Evolutionary conservation across 1,139 yeast species (phyloP), one percentile per base, ranked within the genome.

Genomic region (Sugiyamaella novakii): DNA sequence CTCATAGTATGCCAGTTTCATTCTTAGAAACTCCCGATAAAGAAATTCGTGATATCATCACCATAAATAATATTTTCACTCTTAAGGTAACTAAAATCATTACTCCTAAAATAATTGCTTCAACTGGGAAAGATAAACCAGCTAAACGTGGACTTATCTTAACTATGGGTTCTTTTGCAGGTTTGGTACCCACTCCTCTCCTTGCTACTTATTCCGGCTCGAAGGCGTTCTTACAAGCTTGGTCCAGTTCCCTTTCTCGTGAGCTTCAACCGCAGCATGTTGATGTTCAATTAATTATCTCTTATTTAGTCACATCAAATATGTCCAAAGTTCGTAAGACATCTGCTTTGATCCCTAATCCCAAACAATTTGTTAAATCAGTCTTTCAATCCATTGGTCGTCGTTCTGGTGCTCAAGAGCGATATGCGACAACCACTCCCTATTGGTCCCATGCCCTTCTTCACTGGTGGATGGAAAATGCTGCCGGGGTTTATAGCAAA

Each of bases 121-220:
- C 47, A 7, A 37, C 41, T 17, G 37, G 44, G 18, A 42, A 42
- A 67, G 38, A 14, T 17, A 31, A 74, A n/a, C 78, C 84, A 38
- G 78, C 80, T 29, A 41, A 64, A 51, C 58, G 64, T 15, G 96
- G 96, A 34, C 78, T 92, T 62, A 79, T 94, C 53, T 73, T 92
- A 62, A 89, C 95, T 35, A 88, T 92, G 97, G 97, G 98, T 31
- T 91, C 98, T 1, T 92, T 92, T 65, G 96, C 96, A 47, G 99
- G 98, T 1, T 76, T 89, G 57, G 76, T 87, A 46, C 98, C 98
- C 49, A 85, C 96, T 14, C 97, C 98, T 18, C 77, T 82, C 60
- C 78, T 94, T 62, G 96, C 98, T 18, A 85, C 92, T 5, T 92
- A 92, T 72, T 86, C 98, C 14, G 99, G 98, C 12, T 89, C 98